Evolutionary conservation across 805 yeast genomes (phyloP), one percentile per base, ranked within the genome.

Genomic region (Saccharomycopsis babjevae): DNA sequence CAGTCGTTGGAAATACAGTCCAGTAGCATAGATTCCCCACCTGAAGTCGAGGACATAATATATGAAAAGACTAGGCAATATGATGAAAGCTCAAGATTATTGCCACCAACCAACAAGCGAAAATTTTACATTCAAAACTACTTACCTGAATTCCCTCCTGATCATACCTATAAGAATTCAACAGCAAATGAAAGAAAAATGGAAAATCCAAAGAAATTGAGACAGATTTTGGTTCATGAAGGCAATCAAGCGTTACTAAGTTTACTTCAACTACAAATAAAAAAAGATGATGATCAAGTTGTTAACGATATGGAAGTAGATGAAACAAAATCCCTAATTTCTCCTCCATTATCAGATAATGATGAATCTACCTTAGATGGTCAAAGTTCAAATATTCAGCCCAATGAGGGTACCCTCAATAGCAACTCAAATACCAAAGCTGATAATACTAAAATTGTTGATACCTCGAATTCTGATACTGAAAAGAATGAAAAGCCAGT

Each of bases 91-190:
- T 36, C 28, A 1, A 28, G 78, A 57, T 75, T 88, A 30, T 80
- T 86, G 15, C 91, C 85, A 60, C 73, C 85, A 40, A 70, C 73
- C 1, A 73, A 76, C 25, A 68, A 71, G 32, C 65, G 71, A 42
- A 74, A 74, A 56, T 69, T 70, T 5, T 82, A 82, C 62, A 78
- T 89, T 7, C 96, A 96, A 0, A 69, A 74, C 5, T 91, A 91
- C 85, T 74, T 93, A 66, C 99, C 99, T 0, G 83, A 83, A 13
- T 77, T 93, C 34, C 99, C 99, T 0, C 97, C 98, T 0, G 96
- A 90, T 68, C 96, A 92, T 72, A 93, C 98, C 0, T 93, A 87
- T 70, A 84, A 83, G 71, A 81, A 84, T 60, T 88, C 97, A 0
- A 87, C 96, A 0, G 78, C 79, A 64, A 91, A 76, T 69, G 78